Percentiles rank a stretch among this genome's conserved stretches.
Evolutionary conservation across 2,329 filamentous ascomycete genomes (phyloP).

Genomic region (Juglanconis sp.): DNA sequence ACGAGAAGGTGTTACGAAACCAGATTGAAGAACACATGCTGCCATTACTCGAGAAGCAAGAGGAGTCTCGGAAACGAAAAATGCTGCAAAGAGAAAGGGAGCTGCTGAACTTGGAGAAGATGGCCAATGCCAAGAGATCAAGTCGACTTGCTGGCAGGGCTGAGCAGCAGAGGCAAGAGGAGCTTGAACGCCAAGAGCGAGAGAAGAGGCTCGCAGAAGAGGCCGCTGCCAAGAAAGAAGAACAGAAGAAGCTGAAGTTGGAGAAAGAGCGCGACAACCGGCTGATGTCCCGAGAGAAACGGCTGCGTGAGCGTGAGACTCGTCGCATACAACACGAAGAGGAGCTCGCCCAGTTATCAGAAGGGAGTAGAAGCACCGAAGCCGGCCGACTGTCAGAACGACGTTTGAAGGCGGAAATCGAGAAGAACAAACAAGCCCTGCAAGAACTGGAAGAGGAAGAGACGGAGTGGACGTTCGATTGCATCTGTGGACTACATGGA

Average conservation of each 20-base stretch:
- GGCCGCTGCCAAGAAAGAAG: conserved; percentile 62
- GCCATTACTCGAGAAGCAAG: conserved; percentile 78
- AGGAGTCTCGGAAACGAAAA: conserved; percentile 70
- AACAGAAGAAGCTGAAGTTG: conserved; percentile 54
- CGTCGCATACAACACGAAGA: conserved; percentile 82
- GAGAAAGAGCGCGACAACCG: conserved; percentile 76
- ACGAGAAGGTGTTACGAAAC: conserved; percentile 75
- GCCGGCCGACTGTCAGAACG: conserved; percentile 70
- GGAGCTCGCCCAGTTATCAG: conserved; percentile 74
- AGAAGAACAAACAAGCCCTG: conserved; percentile 73
- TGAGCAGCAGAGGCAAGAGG: conserved; percentile 73
- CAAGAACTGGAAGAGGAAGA: conserved; percentile 67
- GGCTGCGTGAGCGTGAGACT: conserved; percentile 79
- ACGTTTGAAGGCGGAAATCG: conserved; percentile 77
- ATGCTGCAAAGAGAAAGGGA: conserved; percentile 70
- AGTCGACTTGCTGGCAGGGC: conserved; percentile 80
- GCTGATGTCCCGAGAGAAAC: conserved; percentile 79
- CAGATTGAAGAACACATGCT: conserved; percentile 75
- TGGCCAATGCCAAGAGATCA: conserved; percentile 92
- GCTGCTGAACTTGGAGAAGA: conserved; percentile 74
- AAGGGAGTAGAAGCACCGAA: conserved; percentile 63
- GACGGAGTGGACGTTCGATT: conserved; percentile 92
- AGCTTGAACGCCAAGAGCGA: conserved; percentile 68
- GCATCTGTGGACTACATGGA: conserved; percentile 84
- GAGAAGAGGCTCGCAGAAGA: conserved; percentile 64